Evolutionary conservation across 441 rosid species (phyloP), one percentile per base, ranked within the genome.

Genomic region (Adansonia madagascariensis): DNA sequence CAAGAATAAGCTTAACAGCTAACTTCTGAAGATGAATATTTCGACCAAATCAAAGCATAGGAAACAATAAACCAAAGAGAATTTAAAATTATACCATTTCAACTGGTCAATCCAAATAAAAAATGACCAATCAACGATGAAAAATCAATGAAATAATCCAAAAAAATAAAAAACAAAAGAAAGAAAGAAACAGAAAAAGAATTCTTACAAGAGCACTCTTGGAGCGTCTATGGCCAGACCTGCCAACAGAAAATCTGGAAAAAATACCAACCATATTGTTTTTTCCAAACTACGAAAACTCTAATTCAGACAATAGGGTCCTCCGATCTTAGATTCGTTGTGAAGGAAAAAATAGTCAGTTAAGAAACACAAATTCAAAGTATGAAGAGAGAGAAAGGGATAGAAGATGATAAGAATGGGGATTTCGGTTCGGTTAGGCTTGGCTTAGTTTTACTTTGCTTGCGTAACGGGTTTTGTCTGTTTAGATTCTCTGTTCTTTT

Each of bases 191-290:
- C 17, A 12, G 65, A 75, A 50, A 20, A 14, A 60, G 55, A 50
- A 4, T 80, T 65, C 91, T 88, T 84, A 92, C 98, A 78, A 92
- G 77, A 68, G 97, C 91, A 83, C 97, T 91, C 53, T 89, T 97
- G n/a, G 94, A 84, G 80, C 97, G 87, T 72, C 98, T 86, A 81
- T 90, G 97, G 53, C 89, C 85, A 68, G 77, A 81, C 86, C 88
- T 85, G 17, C 91, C 89, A 71, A 84, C 89, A 81, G 95, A 86
- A 82, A 94, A 91, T 81, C 92, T 91, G 10, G 98, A 91, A 85
- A 92, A 94, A 72, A 94, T 77, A 82, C 98, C 97, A 84, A 92
- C 98, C 98, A 94, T 94, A 3, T 60, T 22, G 22, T 20, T 49
- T 31, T 61, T 24, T 3, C 39, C 44, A 60, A 60, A 17, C 0